Conservation (phyloP, 2,329 filamentous ascomycete genomes). For the Xylogone sp. region DNA sequence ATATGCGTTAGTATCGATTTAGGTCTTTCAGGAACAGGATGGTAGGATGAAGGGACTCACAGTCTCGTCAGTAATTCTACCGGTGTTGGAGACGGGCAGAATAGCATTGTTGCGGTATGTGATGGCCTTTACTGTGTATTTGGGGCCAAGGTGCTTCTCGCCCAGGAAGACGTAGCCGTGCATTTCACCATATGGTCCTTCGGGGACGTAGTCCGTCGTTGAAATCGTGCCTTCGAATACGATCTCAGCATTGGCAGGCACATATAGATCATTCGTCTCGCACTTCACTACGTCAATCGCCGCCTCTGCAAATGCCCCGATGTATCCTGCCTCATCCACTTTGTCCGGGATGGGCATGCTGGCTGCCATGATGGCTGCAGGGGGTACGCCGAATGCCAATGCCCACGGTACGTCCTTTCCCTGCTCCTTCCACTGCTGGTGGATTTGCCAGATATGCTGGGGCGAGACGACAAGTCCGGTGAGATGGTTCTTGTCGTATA, state of each 20-base stretch:
- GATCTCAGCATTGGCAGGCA: slow-evolving; percentile 48
- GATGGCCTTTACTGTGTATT: slow-evolving; percentile 41
- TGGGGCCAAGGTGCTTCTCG: slow-evolving; percentile 39
- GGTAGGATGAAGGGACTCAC: not conserved
- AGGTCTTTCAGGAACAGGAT: not conserved
- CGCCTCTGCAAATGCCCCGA: slow-evolving; percentile 41
- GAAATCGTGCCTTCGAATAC: slow-evolving; percentile 47
- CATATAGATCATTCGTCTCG: slow-evolving; percentile 44
- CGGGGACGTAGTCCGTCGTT: slow-evolving; percentile 35
- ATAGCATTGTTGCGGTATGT: slow-evolving; percentile 45
- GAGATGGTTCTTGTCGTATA: slow-evolving; percentile 38
- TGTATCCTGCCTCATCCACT: slow-evolving; percentile 43
- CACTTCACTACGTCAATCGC: slow-evolving; percentile 47
- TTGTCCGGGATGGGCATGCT: slow-evolving; percentile 45
- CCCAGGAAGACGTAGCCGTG: slow-evolving; percentile 32
- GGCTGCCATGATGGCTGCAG: slow-evolving; percentile 43
- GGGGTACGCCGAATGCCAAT: slow-evolving; percentile 44
- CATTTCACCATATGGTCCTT: slow-evolving; percentile 49
- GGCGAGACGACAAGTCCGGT: slow-evolving; percentile 37
- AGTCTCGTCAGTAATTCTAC: not conserved
- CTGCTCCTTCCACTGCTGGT: slow-evolving; percentile 41
- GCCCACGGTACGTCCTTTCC: slow-evolving; percentile 45
- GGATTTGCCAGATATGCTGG: slow-evolving; percentile 44
- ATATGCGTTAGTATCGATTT: not conserved
- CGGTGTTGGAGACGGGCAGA: slow-evolving; percentile 33